Conservation (phyloP, 2,329 filamentous ascomycete genomes). For the Trichoderma citrinoviride region DNA sequence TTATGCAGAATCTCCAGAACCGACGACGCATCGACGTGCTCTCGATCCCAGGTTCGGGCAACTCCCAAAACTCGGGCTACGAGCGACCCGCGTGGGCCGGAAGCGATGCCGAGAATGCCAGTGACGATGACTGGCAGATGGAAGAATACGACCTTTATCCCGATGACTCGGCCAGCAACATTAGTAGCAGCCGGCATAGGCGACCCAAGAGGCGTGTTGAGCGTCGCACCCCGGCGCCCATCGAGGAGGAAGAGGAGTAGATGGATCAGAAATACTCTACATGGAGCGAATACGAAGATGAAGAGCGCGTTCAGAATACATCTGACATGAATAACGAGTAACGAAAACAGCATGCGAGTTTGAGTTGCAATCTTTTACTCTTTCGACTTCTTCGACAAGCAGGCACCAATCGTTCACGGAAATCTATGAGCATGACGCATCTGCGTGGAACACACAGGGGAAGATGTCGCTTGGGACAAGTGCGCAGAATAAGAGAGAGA, state of each 20-base stretch:
- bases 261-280: background rate
- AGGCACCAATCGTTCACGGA: background rate
- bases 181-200: constrained; percentile 66
- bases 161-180: constrained; percentile 79
- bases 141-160: constrained; percentile 65
- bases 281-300: background rate
- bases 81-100: constrained; percentile 42
- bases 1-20: constrained; percentile 63
- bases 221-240: constrained; percentile 67
- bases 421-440: background rate
- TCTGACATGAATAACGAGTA: background rate
- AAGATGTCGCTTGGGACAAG: background rate
- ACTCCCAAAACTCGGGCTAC: constrained; percentile 44
- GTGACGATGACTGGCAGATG: constrained; percentile 56
- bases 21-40: constrained; percentile 58
- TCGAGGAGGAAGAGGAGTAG: constrained; percentile 72
- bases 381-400: constrained; percentile 14
- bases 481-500: background rate
- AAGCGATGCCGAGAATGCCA: constrained; percentile 47
- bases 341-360: constrained; percentile 9
- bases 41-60: constrained; percentile 46
- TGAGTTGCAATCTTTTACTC: background rate
- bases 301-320: background rate
- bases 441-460: background rate
- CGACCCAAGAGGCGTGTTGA: constrained; percentile 66